These are phyloP conservation scores for Boletus rex-veris DNA, from an alignment of 768 basidiomycete genomes.

Conservation along the genomic window DNA sequence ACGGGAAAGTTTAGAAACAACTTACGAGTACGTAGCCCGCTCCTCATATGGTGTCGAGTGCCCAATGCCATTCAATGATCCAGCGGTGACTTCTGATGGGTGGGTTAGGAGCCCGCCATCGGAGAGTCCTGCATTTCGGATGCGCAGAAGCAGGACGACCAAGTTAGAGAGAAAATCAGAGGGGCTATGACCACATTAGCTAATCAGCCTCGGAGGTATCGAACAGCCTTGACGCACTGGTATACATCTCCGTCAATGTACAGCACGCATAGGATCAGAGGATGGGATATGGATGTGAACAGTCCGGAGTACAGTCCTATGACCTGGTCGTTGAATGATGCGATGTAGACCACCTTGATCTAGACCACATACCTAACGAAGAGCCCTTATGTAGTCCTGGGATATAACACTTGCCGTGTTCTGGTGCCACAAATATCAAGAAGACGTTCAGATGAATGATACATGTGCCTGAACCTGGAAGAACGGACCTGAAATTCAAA, in stretches of 20 bases:
- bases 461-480: conserved; percentile 9
- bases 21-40: conserved; percentile 69
- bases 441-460: conserved; percentile 10
- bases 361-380: conserved; percentile 60
- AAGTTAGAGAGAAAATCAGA: conserved; percentile 94
- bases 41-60: conserved; percentile 88
- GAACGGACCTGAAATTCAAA: conserved; percentile 86
- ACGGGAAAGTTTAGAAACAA: conserved; percentile 14
- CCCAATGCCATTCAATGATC: conserved; percentile 84
- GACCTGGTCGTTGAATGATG: conserved; percentile 91
- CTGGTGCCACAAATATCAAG: conserved; percentile 33
- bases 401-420: conserved; percentile 83
- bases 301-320: conserved; percentile 85
- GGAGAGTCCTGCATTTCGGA: conserved; percentile 85
- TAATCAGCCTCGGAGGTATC: conserved; percentile 9
- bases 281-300: conserved; percentile 86
- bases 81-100: conserved; percentile 90
- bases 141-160: conserved; percentile 79
- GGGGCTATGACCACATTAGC: conserved; percentile 43
- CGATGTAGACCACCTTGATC: conserved; percentile 86
- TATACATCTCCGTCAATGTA: conserved; percentile 96
- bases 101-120: conserved; percentile 90
- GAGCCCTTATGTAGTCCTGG: conserved; percentile 68
- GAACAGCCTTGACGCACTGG: conserved; percentile 49
- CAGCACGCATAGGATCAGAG: conserved; percentile 80